These are phyloP conservation scores for Blastobotrys proliferans DNA, from an alignment of 1,139 yeast species.

Conservation along the genomic window DNA sequence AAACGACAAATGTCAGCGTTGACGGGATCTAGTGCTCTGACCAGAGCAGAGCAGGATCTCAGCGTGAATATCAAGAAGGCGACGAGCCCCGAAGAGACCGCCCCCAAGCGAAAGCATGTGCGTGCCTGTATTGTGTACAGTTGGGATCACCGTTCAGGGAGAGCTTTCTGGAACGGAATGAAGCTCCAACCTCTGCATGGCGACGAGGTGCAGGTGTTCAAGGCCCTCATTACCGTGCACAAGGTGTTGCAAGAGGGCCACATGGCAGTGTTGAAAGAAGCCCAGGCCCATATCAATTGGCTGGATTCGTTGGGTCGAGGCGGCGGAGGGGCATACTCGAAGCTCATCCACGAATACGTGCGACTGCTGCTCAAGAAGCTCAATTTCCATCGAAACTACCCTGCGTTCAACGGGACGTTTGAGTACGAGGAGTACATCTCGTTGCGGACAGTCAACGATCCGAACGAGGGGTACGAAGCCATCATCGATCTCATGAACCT, in stretches of 20 bases:
- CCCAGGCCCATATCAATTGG: constrained; percentile 68
- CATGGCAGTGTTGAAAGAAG: constrained; percentile 77
- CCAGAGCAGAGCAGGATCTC: constrained; percentile 38
- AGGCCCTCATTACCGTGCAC: constrained; percentile 82
- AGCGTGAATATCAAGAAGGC: constrained; percentile 77
- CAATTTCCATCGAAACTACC: constrained; percentile 77
- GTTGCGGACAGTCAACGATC: constrained; percentile 81
- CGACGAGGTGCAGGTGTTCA: constrained; percentile 80
- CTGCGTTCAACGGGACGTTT: constrained; percentile 90
- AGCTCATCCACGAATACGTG: constrained; percentile 75
- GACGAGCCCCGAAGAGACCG: constrained; percentile 77
- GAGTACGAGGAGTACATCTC: constrained; percentile 95
- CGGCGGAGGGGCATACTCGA: constrained; percentile 47
- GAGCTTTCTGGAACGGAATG: constrained; percentile 82
- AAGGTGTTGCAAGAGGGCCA: constrained; percentile 98
- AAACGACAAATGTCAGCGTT: neutral
- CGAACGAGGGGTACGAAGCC: constrained; percentile 93
- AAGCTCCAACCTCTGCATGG: constrained; percentile 76
- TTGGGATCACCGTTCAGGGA: constrained; percentile 90
- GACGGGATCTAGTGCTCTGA: constrained; percentile 24
- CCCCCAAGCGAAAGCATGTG: constrained; percentile 95
- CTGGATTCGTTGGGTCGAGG: constrained; percentile 39
- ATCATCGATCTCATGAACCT: constrained; percentile 79
- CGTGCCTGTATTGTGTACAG: constrained; percentile 87
- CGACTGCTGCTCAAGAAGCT: constrained; percentile 66